These are phyloP conservation scores for Microcera coccophila DNA, from an alignment of 2,329 filamentous ascomycete species.

Conservation along the genomic window DNA sequence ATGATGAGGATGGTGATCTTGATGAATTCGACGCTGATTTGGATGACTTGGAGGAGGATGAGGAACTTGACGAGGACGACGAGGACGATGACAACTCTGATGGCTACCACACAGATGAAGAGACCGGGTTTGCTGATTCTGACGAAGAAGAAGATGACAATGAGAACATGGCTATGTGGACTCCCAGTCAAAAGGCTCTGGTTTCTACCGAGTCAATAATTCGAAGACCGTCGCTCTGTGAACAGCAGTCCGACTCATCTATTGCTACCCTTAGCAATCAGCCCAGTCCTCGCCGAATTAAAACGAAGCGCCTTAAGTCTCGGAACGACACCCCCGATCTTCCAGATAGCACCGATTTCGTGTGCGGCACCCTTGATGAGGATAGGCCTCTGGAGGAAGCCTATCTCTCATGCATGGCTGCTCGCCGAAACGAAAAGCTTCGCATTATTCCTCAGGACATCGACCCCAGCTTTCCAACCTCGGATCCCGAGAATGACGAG, in stretches of 20 bases:
- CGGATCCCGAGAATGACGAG: constrained; percentile 82
- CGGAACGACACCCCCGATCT: constrained; percentile 66
- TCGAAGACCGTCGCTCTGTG: constrained; percentile 38
- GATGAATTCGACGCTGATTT: constrained; percentile 51
- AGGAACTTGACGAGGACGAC: constrained; percentile 48
- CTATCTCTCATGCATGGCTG: constrained; percentile 80
- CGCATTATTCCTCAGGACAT: constrained; percentile 90
- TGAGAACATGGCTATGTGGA: constrained; percentile 58
- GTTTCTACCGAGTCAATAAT: constrained; percentile 33
- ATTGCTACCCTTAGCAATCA: constrained; percentile 46
- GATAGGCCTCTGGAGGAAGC: constrained; percentile 92
- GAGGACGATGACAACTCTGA: constrained; percentile 56
- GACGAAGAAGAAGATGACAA: constrained; percentile 66
- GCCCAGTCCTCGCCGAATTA: constrained; percentile 28
- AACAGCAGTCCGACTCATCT: constrained; percentile 59
- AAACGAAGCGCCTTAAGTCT: constrained; percentile 27
- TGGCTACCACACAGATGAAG: constrained; percentile 72
- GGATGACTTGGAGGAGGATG: constrained; percentile 51
- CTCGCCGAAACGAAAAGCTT: constrained; percentile 76
- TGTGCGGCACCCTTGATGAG: constrained; percentile 96
- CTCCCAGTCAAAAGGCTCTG: constrained; percentile 41
- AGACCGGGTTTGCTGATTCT: constrained; percentile 64
- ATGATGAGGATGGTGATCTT: constrained; percentile 48
- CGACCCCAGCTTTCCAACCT: constrained; percentile 94
- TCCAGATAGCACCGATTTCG: constrained; percentile 96